phyloP scores from a whole-genome alignment of 2,329 filamentous ascomycete genomes.

The Phyllosticta capitalensis region DNA sequence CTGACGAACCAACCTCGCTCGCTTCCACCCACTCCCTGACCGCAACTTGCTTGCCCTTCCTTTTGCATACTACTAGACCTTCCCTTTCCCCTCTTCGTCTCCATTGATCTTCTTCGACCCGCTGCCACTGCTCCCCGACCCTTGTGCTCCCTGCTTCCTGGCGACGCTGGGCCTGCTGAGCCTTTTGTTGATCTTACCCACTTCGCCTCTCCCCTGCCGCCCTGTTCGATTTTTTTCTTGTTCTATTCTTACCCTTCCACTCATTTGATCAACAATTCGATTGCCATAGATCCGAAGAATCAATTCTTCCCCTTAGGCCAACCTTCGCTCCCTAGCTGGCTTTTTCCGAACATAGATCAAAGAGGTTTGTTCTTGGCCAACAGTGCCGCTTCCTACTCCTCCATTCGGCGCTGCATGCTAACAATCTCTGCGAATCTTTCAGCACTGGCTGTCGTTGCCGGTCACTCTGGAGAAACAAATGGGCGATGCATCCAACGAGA shows the following conservation, averaged over 20 bases:
- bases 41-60: not conserved
- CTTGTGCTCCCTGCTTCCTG: conserved; percentile 19
- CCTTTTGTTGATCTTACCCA: conserved; percentile 26
- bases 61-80: not conserved
- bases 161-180: conserved; percentile 19
- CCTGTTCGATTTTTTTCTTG: not conserved
- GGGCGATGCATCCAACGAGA: conserved; percentile 28
- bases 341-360: not conserved
- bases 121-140: conserved; percentile 15
- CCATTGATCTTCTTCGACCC: conserved; percentile 26
- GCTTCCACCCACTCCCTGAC: not conserved
- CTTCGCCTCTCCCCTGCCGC: conserved; percentile 11
- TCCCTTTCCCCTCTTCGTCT: not conserved
- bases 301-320: not conserved
- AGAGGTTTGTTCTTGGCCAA: not conserved
- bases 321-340: not conserved
- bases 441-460: conserved; percentile 34
- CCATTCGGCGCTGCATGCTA: too few species aligned
- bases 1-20: not conserved
- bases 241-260: not conserved
- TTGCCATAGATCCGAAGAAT: not conserved
- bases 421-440: conserved; percentile 34
- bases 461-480: conserved; percentile 30
- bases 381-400: conserved; percentile 9
- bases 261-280: not conserved